These are phyloP conservation scores for Penicillium waksmanii DNA, from an alignment of 495 filamentous ascomycete species.

Conservation along the genomic window DNA sequence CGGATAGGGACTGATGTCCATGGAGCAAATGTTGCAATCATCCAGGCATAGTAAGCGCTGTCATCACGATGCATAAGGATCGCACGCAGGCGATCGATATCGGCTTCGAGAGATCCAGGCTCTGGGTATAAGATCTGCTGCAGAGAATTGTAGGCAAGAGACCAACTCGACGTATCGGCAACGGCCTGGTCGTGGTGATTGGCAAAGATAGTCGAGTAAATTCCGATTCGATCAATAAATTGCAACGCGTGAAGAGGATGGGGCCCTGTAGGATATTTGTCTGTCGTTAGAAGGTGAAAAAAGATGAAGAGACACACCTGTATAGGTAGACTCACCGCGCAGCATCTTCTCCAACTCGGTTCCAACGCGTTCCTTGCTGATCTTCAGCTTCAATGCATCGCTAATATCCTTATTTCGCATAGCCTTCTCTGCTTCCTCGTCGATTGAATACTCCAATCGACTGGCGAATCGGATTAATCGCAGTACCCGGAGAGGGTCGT, in stretches of 20 bases:
- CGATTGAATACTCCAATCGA: slow-evolving; percentile 77
- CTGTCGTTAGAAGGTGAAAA: not conserved
- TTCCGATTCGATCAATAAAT: slow-evolving; percentile 71
- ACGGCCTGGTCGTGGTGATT: slow-evolving; percentile 50
- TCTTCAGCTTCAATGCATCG: slow-evolving; percentile 79
- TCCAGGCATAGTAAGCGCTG: slow-evolving; percentile 72
- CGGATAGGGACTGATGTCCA: slow-evolving; percentile 65
- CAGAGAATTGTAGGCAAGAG: slow-evolving; percentile 44
- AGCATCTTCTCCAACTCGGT: slow-evolving; percentile 91
- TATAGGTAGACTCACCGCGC: slow-evolving; percentile 55
- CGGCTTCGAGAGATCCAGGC: slow-evolving; percentile 10
- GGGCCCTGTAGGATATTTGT: slow-evolving; percentile 51
- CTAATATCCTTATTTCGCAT: slow-evolving; percentile 80
- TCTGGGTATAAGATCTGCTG: slow-evolving; percentile 31
- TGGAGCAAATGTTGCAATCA: slow-evolving; percentile 72
- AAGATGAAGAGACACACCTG: not conserved
- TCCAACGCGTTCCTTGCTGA: slow-evolving; percentile 86
- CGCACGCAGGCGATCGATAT: slow-evolving; percentile 37
- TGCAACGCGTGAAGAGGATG: slow-evolving; percentile 69
- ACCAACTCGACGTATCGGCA: slow-evolving; percentile 50
- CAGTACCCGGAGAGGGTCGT: slow-evolving; percentile 91
- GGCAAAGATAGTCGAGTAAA: slow-evolving; percentile 80
- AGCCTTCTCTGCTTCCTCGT: slow-evolving; percentile 62
- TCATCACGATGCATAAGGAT: slow-evolving; percentile 61
- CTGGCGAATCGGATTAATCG: slow-evolving; percentile 89